These are phyloP conservation scores for Populus hybrid DNA, from an alignment of 441 rosid species.

Conservation along the genomic window DNA sequence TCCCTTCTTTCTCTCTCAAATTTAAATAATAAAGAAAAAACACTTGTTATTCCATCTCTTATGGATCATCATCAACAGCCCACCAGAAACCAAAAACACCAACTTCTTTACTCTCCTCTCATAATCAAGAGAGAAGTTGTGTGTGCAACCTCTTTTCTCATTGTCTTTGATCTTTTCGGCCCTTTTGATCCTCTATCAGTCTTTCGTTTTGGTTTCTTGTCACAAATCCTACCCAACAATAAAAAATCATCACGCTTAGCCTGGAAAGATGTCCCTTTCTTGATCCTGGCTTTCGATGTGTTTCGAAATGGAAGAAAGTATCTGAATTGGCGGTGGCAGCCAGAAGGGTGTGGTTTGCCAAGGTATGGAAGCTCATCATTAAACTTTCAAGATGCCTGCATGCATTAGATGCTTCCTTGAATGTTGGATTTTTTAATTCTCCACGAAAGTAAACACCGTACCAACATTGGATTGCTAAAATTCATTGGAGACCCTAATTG, in stretches of 20 bases:
- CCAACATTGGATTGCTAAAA: too few relatives aligned
- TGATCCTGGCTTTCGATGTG: conserved; percentile 77
- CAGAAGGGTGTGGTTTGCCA: conserved; percentile 67
- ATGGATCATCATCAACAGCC: conserved; percentile 38
- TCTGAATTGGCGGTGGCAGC: conserved; percentile 88
- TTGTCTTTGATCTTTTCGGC: conserved; percentile 31
- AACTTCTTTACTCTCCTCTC: conserved; percentile 16
- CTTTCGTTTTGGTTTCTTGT: conserved; percentile 35
- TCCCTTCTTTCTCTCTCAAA: background rate
- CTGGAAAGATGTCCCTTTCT: conserved; percentile 83
- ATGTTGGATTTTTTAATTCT: background rate
- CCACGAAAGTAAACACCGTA: background rate
- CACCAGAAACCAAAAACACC: conserved; percentile 19
- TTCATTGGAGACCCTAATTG: too few relatives aligned
- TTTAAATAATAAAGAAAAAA: background rate
- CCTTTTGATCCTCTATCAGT: conserved; percentile 22
- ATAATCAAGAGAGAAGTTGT: conserved; percentile 35
- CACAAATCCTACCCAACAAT: conserved; percentile 12
- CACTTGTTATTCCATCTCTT: conserved; percentile 21
- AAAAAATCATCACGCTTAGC: background rate
- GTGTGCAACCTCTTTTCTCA: conserved; percentile 25
- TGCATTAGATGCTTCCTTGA: background rate
- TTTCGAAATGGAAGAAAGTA: conserved; percentile 51
- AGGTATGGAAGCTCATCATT: conserved; percentile 35
- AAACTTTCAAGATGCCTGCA: background rate